Conservation (phyloP, 2,329 filamentous ascomycete genomes). For the Drechslerella coelobrocha region DNA sequence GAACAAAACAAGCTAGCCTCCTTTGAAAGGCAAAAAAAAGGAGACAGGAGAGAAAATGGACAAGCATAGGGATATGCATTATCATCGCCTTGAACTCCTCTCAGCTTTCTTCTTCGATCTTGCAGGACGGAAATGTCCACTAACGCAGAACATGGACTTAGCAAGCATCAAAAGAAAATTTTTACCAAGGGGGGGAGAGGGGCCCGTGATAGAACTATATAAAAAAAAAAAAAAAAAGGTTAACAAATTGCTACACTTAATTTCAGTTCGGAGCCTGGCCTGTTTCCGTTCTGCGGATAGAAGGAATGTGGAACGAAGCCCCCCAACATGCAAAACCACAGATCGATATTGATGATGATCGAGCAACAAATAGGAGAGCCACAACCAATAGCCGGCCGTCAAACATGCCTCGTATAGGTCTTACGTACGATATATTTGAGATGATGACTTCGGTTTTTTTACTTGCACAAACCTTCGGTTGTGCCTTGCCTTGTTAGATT, state of each 20-base stretch:
- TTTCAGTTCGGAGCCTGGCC: slow-evolving; percentile 48
- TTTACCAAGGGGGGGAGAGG: slow-evolving; percentile 26
- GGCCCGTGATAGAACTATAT: slow-evolving; percentile 25
- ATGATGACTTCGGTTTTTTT: too few relatives aligned
- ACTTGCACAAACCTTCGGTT: slow-evolving; percentile 4
- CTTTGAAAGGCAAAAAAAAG: slow-evolving; percentile 46
- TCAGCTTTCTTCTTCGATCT: slow-evolving; percentile 48
- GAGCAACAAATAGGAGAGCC: slow-evolving; percentile 8
- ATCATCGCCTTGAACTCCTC: slow-evolving; percentile 44
- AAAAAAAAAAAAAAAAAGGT: slow-evolving; percentile 26
- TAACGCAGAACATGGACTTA: slow-evolving; percentile 31
- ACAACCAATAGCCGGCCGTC: background rate
- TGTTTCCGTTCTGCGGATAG: slow-evolving; percentile 40
- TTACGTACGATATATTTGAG: background rate
- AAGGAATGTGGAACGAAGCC: slow-evolving; percentile 50
- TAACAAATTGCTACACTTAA: slow-evolving; percentile 25
- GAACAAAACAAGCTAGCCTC: slow-evolving; percentile 37
- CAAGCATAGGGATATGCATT: slow-evolving; percentile 24
- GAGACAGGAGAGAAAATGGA: slow-evolving; percentile 5
- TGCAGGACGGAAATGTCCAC: slow-evolving; percentile 42
- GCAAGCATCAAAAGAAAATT: slow-evolving; percentile 15
- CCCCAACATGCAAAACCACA: slow-evolving; percentile 25
- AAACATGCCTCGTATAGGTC: background rate
- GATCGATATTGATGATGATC: background rate
- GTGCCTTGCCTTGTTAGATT: background rate